Evolutionary conservation across 495 filamentous ascomycete species (phyloP), one percentile per base, ranked within the genome.

Genomic region (Aspergillus bertholletiae): DNA sequence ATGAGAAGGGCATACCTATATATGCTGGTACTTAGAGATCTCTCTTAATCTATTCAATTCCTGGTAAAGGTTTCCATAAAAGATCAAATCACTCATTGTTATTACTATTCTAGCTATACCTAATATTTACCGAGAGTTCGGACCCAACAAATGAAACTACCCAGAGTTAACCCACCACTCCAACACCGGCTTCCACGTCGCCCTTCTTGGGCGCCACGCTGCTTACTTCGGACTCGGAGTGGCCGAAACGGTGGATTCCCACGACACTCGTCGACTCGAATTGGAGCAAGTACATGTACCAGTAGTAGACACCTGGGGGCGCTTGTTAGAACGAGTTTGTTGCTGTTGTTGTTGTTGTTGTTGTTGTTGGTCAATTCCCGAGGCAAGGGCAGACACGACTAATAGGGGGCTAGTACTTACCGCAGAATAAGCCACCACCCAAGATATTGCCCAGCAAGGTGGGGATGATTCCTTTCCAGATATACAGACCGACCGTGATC

Each of bases 401-500:
- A n/a, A n/a, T n/a, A n/a, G n/a, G n/a, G n/a, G n/a, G n/a, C n/a
- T n/a, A n/a, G n/a, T n/a, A n/a, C 23, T 21, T 2, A 43, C 34
- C 23, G 23, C 23, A 52, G 23, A 37, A 44, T 15, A 41, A 28
- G 3, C n/a, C 18, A 34, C 27, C 22, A 43, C 23, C 20, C 21
- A 51, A 26, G 21, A 80, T 75, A 57, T 85, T 87, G 3, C 83
- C 82, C 18, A 86, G 51, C 18, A 77, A 43, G 3, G 81, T 72
- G 1, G 84, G 84, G 46, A 86, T 83, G 43, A 85, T 80, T 20
- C 75, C 78, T 59, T 87, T 85, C 82, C 81, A 86, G 60, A 86
- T 84, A 47, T 86, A 86, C 45, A 84, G 63, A 1, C 74, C 72
- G 7, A 81, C 73, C 1, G 68, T 71, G 22, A 86, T 69, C 0